Evolutionary conservation across 108 stramenopile species (phyloP), one percentile per base, ranked within the genome.

Genomic region (Cylindrotheca fusiformis): DNA sequence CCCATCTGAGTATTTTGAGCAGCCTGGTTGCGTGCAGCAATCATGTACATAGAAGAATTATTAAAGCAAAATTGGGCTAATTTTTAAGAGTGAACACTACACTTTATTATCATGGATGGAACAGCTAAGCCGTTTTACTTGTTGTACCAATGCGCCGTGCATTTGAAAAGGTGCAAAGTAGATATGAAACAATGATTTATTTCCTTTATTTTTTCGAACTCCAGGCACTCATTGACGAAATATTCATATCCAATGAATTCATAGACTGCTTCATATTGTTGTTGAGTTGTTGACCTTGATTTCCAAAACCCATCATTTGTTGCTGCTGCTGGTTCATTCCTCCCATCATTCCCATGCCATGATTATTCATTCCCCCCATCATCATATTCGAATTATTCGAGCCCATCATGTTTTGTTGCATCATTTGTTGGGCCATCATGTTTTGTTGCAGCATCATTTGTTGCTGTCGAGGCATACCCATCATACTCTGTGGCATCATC

Each of bases 341-440:
- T 27, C 51, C 65, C 75, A 79, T 76, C 65, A 65, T 69, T 49
- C 27, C 55, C 63, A 63, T 64, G 24, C 52, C 65, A 47, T 44
- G 32, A 61, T 67, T 60, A 50, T 25, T 60, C 56, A 59, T 65
- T 10, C 45, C 48, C 48, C 0, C 32, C 31, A 45, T 27, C 55
- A 57, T 56, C 0, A 51, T 57, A 41, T 41, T 41, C 10, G 6
- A 10, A 6, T 10, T 41, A 14, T 41, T 41, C 36, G 32, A 62
- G 17, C 47, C 57, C 65, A 74, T 69, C 21, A 55, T 54, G 55
- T 79, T 63, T 55, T 72, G 63, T 45, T 65, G 63, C 57, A 60
- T 68, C 57, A 66, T 64, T 44, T 60, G 60, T 19, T 44, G 32
- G 24, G 44, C 49, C 46, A 49, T 55, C 19, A 32, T 50, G 45